Conservation (phyloP, 495 filamentous ascomycete genomes). For the Melanomma pulvis-pyrius region DNA sequence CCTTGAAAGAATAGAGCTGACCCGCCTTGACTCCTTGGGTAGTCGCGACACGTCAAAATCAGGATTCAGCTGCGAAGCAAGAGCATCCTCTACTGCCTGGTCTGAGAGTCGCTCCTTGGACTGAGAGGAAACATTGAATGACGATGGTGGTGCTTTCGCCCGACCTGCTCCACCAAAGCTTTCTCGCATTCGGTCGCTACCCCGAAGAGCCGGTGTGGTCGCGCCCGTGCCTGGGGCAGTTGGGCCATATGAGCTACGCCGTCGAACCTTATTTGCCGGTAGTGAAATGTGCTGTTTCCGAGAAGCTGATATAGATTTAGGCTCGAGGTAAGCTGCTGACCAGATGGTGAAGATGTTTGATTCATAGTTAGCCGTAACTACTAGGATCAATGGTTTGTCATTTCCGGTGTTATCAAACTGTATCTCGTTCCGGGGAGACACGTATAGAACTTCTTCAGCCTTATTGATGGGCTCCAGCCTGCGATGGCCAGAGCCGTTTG, state of each 20-base stretch:
- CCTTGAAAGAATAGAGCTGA: conserved; percentile 90
- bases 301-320: conserved; percentile 56
- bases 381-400: conserved; percentile 63
- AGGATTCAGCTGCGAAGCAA: conserved; percentile 74
- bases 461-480: conserved; percentile 61
- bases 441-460: conserved; percentile 78
- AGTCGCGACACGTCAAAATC: conserved; percentile 70
- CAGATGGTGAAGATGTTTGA: conserved; percentile 76
- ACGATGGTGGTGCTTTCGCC: conserved; percentile 26
- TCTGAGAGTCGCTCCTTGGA: conserved; percentile 23
- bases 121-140: conserved; percentile 27
- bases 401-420: conserved; percentile 30
- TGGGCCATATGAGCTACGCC: conserved; percentile 72
- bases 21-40: conserved; percentile 77
- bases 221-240: conserved; percentile 76
- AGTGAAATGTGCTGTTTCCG: conserved; percentile 53
- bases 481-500: conserved; percentile 30
- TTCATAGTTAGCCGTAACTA: conserved; percentile 78
- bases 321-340: conserved; percentile 69
- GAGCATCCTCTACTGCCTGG: conserved; percentile 55
- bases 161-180: conserved; percentile 56
- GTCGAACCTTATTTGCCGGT: conserved; percentile 62
- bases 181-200: conserved; percentile 53
- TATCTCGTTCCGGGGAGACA: conserved; percentile 64
- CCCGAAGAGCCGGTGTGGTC: conserved; percentile 70